Evolutionary conservation across 2,329 filamentous ascomycete species (phyloP), one percentile per base, ranked within the genome.

Genomic region (Aureobasidium melanogenum): DNA sequence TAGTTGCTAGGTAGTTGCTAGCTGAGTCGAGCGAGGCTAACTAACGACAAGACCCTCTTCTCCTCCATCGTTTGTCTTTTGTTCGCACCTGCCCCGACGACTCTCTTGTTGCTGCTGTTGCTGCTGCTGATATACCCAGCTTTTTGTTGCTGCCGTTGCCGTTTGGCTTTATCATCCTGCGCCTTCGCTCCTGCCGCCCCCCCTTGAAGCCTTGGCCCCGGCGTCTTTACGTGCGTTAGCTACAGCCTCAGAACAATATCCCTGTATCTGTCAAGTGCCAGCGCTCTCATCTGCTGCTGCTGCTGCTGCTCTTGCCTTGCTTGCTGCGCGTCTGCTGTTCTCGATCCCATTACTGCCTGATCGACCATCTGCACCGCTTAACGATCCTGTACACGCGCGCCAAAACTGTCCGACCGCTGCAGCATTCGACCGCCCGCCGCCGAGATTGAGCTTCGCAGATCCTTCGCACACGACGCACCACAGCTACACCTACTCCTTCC

Each of bases 381-480:
- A 5, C n/a, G 15, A 17, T 14, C 3, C 14, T 24, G 14, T n/a
- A 46, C 24, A 22, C 39, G 38, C 28, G 22, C 39, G 39, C 19
- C 4, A 43, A 44, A 56, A 19, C 52, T 46, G 52, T 9, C n/a
- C 52, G 39, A 47, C 54, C 17, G 30, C 30, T 12, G 30, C 34
- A 41, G n/a, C n/a, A 36, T 32, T 36, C 30, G 30, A 51, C 32
- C 47, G 17, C 17, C 34, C 22, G 24, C 39, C 52, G 54, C 54
- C 54, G 54, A 58, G 24, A 58, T 58, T 47, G 54, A 58, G 19
- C 54, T 47, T 44, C 39, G 54, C 54, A 58, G 54, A 58, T 58
- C 54, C 54, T 58, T 58, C 39, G 36, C 54, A 46, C 54, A 58
- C 41, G 43, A 43, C 54, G 41, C 54, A 46, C 28, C 54, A 28